Evolutionary conservation across 768 basidiomycete species (phyloP).

Genomic region (Termitomyces sp.): DNA sequence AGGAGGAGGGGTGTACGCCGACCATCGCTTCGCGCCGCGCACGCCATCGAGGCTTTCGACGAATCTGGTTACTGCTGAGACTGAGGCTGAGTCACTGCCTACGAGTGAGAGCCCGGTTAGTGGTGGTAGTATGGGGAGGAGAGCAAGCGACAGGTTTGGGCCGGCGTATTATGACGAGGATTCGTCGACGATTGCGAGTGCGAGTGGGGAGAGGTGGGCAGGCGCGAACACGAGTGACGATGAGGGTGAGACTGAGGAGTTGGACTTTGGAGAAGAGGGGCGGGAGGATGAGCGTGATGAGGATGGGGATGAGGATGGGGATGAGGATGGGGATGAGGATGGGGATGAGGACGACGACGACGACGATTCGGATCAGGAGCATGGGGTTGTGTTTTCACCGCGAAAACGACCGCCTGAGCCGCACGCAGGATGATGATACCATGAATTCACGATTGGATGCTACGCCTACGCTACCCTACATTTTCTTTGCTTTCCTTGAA

Average conservation of each 20-base stretch:
- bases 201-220: conserved; percentile 10
- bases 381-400: conserved; percentile 27
- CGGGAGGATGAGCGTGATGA: conserved; percentile 17
- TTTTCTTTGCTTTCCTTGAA: neutral
- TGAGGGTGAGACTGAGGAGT: conserved; percentile 1
- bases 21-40: conserved; percentile 10
- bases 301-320: conserved; percentile 23
- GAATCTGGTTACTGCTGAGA: neutral
- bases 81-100: neutral
- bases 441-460: neutral
- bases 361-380: conserved; percentile 16
- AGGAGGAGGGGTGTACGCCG: conserved; percentile 10
- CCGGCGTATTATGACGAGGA: conserved; percentile 37
- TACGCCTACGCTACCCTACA: too few relatives aligned
- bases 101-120: neutral
- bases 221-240: neutral
- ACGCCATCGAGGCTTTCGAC: conserved; percentile 12
- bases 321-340: conserved; percentile 1
- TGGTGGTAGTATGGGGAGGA: neutral
- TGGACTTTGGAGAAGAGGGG: conserved; percentile 22
- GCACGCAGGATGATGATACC: neutral
- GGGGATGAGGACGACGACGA: conserved; percentile 15
- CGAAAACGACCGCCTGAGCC: conserved; percentile 11
- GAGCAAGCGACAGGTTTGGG: conserved; percentile 12
- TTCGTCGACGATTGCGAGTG: conserved; percentile 48